These are phyloP conservation scores for Coprinellus micaceus DNA, from an alignment of 768 basidiomycete species.

Conservation along the genomic window DNA sequence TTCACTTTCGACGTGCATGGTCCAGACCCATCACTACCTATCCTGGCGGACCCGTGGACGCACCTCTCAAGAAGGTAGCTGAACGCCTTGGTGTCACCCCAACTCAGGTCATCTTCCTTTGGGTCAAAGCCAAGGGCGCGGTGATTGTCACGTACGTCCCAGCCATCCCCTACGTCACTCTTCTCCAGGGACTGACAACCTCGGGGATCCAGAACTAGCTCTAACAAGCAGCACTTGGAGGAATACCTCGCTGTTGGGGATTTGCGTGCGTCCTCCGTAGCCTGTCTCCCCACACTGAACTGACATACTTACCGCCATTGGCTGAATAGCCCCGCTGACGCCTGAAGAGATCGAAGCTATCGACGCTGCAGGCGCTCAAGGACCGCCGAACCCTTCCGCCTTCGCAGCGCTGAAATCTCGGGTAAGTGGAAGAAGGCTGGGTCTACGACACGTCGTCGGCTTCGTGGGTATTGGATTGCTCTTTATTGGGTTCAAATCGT, in stretches of 20 bases:
- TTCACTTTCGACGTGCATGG: conserved; percentile 7
- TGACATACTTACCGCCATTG: conserved; percentile 1
- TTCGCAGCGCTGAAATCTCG: no score
- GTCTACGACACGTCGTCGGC: no score
- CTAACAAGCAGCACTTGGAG: conserved; percentile 54
- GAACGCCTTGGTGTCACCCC: conserved; percentile 51
- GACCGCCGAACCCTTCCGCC: conserved; percentile 43
- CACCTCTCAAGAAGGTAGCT: conserved; percentile 49
- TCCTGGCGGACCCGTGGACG: conserved; percentile 65
- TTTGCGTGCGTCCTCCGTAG: conserved; percentile 27
- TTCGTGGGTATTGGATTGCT: no score
- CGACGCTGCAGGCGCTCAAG: conserved; percentile 57
- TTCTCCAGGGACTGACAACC: no score
- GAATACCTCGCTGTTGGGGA: conserved; percentile 69
- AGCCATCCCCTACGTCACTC: background rate
- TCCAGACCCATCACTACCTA: conserved; percentile 52
- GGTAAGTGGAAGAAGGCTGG: no score
- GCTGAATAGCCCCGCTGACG: conserved; percentile 44
- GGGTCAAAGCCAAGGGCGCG: conserved; percentile 65
- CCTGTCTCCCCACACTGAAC: background rate
- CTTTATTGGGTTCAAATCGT: no score
- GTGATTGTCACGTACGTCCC: conserved; percentile 61
- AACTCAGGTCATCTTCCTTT: conserved; percentile 64
- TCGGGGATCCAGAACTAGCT: conserved; percentile 46
- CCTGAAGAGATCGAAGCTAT: conserved; percentile 59